phyloP scores from a whole-genome alignment of 352 stramenopile species.

The Phytophthora idaei region DNA sequence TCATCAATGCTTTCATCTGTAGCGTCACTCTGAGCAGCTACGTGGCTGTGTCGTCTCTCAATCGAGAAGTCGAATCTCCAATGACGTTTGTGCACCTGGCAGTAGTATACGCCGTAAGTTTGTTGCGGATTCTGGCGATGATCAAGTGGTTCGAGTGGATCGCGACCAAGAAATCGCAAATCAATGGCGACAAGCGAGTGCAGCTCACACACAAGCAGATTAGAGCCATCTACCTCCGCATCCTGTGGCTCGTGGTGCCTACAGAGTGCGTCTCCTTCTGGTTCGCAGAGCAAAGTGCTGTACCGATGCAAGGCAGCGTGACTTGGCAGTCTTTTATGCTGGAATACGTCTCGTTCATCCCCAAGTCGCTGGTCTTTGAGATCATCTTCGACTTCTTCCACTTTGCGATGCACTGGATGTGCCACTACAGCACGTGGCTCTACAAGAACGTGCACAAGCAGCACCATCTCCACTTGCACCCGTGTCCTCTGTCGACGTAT shows the following conservation, averaged over 20 bases:
- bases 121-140: slow-evolving; percentile 67
- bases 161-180: slow-evolving; percentile 67
- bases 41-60: slow-evolving; percentile 18
- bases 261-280: slow-evolving; percentile 76
- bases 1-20: slow-evolving; percentile 88
- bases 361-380: slow-evolving; percentile 87
- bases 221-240: slow-evolving; percentile 57
- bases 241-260: slow-evolving; percentile 69
- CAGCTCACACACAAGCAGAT: slow-evolving; percentile 50
- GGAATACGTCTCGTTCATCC: slow-evolving; percentile 71
- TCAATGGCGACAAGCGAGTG: slow-evolving; percentile 65
- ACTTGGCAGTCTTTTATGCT: slow-evolving; percentile 37
- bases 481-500: slow-evolving; percentile 83
- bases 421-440: slow-evolving; percentile 67
- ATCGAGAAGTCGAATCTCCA: slow-evolving; percentile 3
- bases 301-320: not conserved
- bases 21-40: slow-evolving; percentile 48
- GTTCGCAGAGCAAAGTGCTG: slow-evolving; percentile 33
- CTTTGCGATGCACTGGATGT: slow-evolving; percentile 77
- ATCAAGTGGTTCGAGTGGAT: slow-evolving; percentile 86
- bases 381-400: slow-evolving; percentile 89
- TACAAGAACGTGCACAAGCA: slow-evolving; percentile 86
- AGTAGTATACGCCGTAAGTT: slow-evolving; percentile 46
- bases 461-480: slow-evolving; percentile 81
- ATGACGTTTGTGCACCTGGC: slow-evolving; percentile 2